phyloP scores from a whole-genome alignment of 352 stramenopile genomes.

The Phytophthora hibernalis region DNA sequence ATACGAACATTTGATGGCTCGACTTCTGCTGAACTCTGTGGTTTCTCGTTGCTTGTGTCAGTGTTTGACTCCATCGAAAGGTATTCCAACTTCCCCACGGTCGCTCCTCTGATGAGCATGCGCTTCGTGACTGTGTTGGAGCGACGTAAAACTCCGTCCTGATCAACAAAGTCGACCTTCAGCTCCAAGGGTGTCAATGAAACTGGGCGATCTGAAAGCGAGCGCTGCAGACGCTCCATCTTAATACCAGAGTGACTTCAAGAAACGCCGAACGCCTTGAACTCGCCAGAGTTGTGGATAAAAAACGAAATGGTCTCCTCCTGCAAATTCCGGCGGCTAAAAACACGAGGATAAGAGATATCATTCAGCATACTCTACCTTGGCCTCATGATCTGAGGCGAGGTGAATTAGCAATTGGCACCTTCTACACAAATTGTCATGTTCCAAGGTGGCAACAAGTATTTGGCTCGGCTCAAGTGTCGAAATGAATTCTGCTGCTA shows the following conservation, averaged over 20 bases:
- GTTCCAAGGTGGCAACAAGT: neutral
- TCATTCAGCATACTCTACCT: neutral
- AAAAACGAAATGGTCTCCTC: neutral
- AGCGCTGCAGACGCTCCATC: conserved; percentile 5
- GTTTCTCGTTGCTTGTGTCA: neutral
- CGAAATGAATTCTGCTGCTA: neutral
- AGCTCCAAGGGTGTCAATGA: conserved; percentile 23
- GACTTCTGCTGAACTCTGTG: conserved; percentile 7
- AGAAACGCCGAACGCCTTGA: neutral
- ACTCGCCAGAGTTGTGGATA: neutral
- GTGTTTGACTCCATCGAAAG: neutral
- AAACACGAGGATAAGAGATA: neutral
- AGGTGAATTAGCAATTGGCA: neutral
- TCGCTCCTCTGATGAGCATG: conserved; percentile 26
- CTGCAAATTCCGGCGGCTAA: neutral
- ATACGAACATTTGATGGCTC: neutral
- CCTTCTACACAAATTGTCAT: neutral
- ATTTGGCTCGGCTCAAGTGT: too few species aligned
- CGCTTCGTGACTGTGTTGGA: conserved; percentile 26
- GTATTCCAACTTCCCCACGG: conserved; percentile 21
- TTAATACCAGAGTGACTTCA: neutral
- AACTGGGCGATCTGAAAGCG: neutral
- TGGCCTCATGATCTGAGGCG: neutral
- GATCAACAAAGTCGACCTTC: conserved; percentile 41
- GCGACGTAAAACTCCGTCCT: conserved; percentile 46